A percentile compares a stretch with the other conserved stretches of the same genome.
phyloP scores from a whole-genome alignment of 1,284 basidiomycete genomes.

The Sparassis latifolia region DNA sequence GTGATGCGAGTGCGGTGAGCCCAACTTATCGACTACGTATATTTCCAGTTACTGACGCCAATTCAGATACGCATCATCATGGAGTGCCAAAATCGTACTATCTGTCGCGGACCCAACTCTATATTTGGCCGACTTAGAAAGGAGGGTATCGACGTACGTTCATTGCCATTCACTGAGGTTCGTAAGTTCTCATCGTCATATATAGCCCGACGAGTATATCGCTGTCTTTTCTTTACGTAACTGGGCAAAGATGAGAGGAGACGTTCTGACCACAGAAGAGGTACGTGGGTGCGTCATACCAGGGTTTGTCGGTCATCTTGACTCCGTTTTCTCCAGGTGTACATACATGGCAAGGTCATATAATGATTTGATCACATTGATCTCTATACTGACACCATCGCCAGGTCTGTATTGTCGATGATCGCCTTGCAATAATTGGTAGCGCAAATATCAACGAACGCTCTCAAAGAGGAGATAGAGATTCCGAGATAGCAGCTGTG shows the following conservation, averaged over 20 bases:
- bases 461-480: slow-evolving; percentile 91
- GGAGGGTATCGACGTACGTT: slow-evolving; percentile 81
- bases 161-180: background rate
- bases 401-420: slow-evolving; percentile 87
- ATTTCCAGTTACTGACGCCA: background rate
- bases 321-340: slow-evolving; percentile 46
- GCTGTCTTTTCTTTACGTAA: slow-evolving; percentile 87
- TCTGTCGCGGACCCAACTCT: slow-evolving; percentile 86
- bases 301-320: background rate
- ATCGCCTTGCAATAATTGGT: slow-evolving; percentile 96
- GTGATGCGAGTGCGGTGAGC: slow-evolving; percentile 85
- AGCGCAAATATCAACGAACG: slow-evolving; percentile 99
- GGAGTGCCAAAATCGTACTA: slow-evolving; percentile 89
- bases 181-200: background rate
- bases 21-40: background rate
- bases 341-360: slow-evolving; percentile 77
- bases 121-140: slow-evolving; percentile 86
- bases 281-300: slow-evolving; percentile 28
- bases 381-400: background rate
- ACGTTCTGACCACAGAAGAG: slow-evolving; percentile 86
- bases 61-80: slow-evolving; percentile 84
- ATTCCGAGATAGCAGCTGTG: slow-evolving; percentile 91
- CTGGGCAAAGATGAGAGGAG: slow-evolving; percentile 89
- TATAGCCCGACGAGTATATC: slow-evolving; percentile 85
- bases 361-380: background rate